phyloP scores from a whole-genome alignment of 148 eudicot species.

The Limonium bicolor region DNA sequence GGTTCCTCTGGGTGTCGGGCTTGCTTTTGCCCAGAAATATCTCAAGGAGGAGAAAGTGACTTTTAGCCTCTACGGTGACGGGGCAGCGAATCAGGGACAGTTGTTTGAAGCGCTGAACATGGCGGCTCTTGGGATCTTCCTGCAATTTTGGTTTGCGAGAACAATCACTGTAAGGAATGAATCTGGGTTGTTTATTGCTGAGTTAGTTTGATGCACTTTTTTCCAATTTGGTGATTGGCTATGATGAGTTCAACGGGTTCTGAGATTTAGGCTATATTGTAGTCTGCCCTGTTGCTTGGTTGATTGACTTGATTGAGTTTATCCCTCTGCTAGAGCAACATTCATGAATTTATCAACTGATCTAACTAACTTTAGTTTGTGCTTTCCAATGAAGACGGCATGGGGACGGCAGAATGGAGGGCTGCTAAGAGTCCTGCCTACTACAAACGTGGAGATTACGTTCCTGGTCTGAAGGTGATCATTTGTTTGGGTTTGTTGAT shows the following conservation, averaged over 20 bases:
- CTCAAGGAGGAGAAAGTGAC: slow-evolving; percentile 59
- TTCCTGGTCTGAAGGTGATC: slow-evolving; percentile 98
- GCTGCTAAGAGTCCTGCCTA: slow-evolving; percentile 93
- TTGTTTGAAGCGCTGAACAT: slow-evolving; percentile 92
- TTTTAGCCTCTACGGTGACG: slow-evolving; percentile 83
- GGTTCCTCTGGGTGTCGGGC: slow-evolving; percentile 67
- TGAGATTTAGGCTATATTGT: no score
- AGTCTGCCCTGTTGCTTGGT: not conserved
- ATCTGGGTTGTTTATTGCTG: not conserved
- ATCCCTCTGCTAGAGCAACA: no score
- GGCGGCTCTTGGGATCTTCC: slow-evolving; percentile 98
- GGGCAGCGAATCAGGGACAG: slow-evolving; percentile 97
- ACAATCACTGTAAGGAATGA: slow-evolving; percentile 89
- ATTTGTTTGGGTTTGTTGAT: no score
- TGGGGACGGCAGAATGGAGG: slow-evolving; percentile 99
- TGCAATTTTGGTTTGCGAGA: slow-evolving; percentile 90
- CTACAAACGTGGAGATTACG: slow-evolving; percentile 97
- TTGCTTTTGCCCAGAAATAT: slow-evolving; percentile 94
- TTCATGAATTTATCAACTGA: no score
- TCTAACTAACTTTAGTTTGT: slow-evolving; percentile 3
- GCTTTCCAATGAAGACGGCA: slow-evolving; percentile 47
- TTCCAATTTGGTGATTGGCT: not conserved
- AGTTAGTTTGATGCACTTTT: not conserved
- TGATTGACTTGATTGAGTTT: slow-evolving; percentile 2
- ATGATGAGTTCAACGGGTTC: not conserved